A percentile compares a stretch with the other conserved stretches of the same genome.
Conservation (phyloP, 352 stramenopile species). For the Phytophthora europaea region DNA sequence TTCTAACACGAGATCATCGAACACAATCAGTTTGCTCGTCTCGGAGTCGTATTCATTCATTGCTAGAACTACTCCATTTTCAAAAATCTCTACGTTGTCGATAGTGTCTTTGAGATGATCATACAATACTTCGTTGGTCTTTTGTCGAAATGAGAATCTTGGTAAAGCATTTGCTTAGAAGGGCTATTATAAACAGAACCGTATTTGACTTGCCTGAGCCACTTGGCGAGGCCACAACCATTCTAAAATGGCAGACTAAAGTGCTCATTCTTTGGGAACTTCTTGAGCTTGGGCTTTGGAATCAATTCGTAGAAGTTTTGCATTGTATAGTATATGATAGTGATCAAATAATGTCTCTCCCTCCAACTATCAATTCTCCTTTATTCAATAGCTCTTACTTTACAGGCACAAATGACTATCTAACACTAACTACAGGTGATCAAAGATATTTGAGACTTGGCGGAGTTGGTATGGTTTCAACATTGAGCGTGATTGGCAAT, state of each 20-base stretch:
- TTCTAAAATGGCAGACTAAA: slow-evolving; percentile 22
- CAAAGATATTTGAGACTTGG: background rate
- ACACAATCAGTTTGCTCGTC: slow-evolving; percentile 25
- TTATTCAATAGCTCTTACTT: slow-evolving; percentile 2
- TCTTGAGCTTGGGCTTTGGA: slow-evolving; percentile 23
- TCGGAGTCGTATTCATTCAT: slow-evolving; percentile 25
- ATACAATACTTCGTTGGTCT: slow-evolving; percentile 23
- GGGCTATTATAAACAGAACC: slow-evolving; percentile 13
- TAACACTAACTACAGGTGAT: background rate
- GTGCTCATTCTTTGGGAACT: slow-evolving; percentile 20
- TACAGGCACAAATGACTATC: background rate
- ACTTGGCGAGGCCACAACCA: slow-evolving; percentile 1
- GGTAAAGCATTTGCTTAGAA: slow-evolving; percentile 33
- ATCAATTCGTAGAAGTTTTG: slow-evolving; percentile 28
- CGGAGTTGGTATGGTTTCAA: background rate
- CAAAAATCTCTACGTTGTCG: slow-evolving; percentile 10
- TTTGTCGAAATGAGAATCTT: slow-evolving; percentile 25
- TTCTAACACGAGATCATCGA: slow-evolving; percentile 11
- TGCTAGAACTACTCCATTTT: slow-evolving; percentile 8
- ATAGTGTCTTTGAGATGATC: slow-evolving; percentile 31
- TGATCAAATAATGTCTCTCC: slow-evolving; percentile 32
- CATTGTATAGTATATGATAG: slow-evolving; percentile 25
- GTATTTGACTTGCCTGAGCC: slow-evolving; percentile 26
- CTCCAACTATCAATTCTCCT: slow-evolving; percentile 5
- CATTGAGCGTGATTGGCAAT: background rate